Percentiles rank a stretch among this genome's conserved stretches.
Conservation (phyloP, 2,329 filamentous ascomycete genomes). For the Calonectria hongkongensis region DNA sequence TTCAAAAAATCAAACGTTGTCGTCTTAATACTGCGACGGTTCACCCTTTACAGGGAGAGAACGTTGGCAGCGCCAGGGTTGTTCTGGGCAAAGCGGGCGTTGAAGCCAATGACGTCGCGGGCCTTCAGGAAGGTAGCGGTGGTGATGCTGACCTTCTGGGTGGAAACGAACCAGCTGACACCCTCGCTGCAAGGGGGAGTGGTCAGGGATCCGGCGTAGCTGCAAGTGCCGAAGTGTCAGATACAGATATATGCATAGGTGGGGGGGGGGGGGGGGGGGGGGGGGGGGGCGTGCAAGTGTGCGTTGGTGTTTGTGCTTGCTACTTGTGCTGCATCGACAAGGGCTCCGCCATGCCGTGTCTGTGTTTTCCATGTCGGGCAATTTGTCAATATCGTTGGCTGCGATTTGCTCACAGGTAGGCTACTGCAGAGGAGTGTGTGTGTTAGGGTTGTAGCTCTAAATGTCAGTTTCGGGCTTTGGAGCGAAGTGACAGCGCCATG, state of each 20-base stretch:
- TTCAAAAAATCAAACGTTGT: background rate
- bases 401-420: conserved; percentile 12
- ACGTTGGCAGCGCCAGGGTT: conserved; percentile 57
- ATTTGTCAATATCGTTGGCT: conserved; percentile 26
- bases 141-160: conserved; percentile 67
- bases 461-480: background rate
- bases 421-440: conserved; percentile 3
- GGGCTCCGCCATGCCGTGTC: conserved; percentile 10
- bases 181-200: conserved; percentile 78
- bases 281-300: too few relatives aligned
- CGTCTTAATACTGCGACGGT: too few relatives aligned
- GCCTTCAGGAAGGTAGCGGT: conserved; percentile 70
- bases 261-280: too few relatives aligned
- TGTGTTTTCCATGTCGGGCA: conserved; percentile 29
- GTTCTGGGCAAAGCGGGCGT: conserved; percentile 73
- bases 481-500: conserved; percentile 6
- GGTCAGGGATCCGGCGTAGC: conserved; percentile 76
- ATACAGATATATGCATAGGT: background rate
- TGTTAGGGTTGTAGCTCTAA: conserved; percentile 6
- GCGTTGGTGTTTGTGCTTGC: conserved; percentile 15
- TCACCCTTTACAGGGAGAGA: background rate
- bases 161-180: conserved; percentile 71
- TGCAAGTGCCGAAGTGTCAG: conserved; percentile 37
- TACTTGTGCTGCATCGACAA: conserved; percentile 9
- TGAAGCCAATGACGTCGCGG: conserved; percentile 73